A percentile compares a stretch with the other conserved stretches of the same genome.
These are phyloP conservation scores for Adiantum capillusveneris DNA, from an alignment of 75 land plant species.

Conservation along the genomic window DNA sequence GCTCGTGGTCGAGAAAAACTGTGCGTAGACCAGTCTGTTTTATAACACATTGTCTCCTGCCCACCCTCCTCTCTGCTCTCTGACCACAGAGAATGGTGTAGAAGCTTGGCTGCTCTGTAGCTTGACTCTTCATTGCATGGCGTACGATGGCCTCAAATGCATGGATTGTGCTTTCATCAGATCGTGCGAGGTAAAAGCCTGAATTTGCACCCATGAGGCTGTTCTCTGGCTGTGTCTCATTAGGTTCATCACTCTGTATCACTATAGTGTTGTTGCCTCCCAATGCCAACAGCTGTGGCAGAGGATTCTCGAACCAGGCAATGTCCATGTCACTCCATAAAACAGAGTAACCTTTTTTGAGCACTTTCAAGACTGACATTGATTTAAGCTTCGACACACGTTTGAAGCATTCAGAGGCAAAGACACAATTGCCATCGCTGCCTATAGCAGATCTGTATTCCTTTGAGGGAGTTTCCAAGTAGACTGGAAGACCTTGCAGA, in stretches of 20 bases:
- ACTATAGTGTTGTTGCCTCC: not conserved
- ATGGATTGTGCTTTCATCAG: conserved; percentile 6
- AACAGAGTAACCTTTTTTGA: conserved; percentile 14
- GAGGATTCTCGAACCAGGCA: conserved; percentile 20
- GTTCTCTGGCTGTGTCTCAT: conserved; percentile 8
- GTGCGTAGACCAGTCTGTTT: conserved; percentile 10
- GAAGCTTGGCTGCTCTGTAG: conserved; percentile 11
- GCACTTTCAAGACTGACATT: conserved; percentile 7
- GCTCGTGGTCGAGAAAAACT: conserved; percentile 7
- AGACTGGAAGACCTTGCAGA: conserved; percentile 22
- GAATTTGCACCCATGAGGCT: conserved; percentile 6
- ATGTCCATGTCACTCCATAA: conserved; percentile 26
- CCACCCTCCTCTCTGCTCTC: conserved; percentile 4
- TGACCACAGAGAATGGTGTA: conserved; percentile 9
- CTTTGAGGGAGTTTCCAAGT: not conserved
- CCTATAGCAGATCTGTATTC: not conserved
- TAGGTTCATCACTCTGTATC: conserved; percentile 16
- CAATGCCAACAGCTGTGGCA: conserved; percentile 8
- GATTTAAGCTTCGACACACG: conserved; percentile 15
- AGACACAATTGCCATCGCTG: not conserved
- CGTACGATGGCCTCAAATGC: conserved; percentile 10
- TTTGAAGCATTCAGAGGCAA: conserved; percentile 2
- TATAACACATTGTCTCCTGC: conserved; percentile 1
- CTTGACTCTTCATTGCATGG: conserved; percentile 1
- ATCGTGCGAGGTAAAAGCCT: conserved; percentile 12